Percentiles rank a stretch among this genome's conserved stretches.
Conservation (phyloP, 805 yeast genomes). For the Ogataea paradorogensis region DNA sequence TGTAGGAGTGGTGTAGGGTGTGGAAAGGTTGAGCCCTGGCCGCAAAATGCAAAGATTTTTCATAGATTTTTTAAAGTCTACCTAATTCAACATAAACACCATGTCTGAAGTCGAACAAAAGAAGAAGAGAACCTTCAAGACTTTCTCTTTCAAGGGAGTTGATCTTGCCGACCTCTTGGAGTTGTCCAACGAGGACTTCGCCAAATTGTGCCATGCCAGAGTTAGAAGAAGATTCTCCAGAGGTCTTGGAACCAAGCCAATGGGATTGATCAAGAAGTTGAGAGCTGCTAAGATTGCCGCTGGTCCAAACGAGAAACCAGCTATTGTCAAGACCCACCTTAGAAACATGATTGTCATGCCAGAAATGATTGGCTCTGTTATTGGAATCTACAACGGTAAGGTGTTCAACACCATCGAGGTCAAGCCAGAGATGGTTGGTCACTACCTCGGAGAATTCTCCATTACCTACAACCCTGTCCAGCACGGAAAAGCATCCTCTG, state of each 20-base stretch:
- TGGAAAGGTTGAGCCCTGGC: conserved; percentile 9
- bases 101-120: conserved; percentile 44
- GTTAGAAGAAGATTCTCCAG: conserved; percentile 99
- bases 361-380: conserved; percentile 99
- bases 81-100: conserved; percentile 12
- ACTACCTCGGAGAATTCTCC: conserved; percentile 99
- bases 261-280: conserved; percentile 94
- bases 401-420: conserved; percentile 98
- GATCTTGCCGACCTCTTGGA: conserved; percentile 91
- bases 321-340: conserved; percentile 96
- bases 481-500: conserved; percentile 69
- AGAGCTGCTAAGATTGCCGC: conserved; percentile 94
- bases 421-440: conserved; percentile 99
- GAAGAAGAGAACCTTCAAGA: conserved; percentile 91
- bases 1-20: conserved; percentile 8
- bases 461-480: conserved; percentile 99
- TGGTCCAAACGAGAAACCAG: conserved; percentile 93
- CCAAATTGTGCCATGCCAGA: conserved; percentile 96
- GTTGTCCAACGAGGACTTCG: conserved; percentile 94
- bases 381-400: conserved; percentile 99
- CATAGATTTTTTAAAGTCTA: conserved; percentile 7
- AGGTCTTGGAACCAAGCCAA: conserved; percentile 94
- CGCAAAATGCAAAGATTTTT: conserved; percentile 13
- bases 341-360: conserved; percentile 99
- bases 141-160: conserved; percentile 99